phyloP scores from a whole-genome alignment of 495 filamentous ascomycete genomes.

The Copromyces sp. region DNA sequence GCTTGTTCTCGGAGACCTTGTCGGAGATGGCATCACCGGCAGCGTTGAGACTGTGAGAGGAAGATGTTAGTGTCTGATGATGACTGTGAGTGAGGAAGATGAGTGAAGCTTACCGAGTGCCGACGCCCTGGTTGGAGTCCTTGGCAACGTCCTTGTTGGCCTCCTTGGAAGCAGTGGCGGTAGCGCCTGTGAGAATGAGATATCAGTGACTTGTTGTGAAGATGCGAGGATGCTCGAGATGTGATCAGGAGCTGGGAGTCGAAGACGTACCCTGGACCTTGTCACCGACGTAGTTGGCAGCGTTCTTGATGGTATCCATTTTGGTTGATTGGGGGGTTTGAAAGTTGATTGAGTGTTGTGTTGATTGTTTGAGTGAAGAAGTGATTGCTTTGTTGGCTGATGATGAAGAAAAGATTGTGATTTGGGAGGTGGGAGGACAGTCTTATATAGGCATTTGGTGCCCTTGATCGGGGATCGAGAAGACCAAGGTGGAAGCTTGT shows the following conservation, averaged over 20 bases:
- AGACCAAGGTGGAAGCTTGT: conserved; percentile 16
- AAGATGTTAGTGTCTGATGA: conserved; percentile 2
- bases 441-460: conserved; percentile 18
- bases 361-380: conserved; percentile 13
- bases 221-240: background rate
- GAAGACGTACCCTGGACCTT: conserved; percentile 36
- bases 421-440: conserved; percentile 6
- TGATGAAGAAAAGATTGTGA: conserved; percentile 15
- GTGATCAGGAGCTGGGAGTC: background rate
- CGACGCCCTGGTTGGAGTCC: conserved; percentile 40
- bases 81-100: background rate
- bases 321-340: conserved; percentile 20
- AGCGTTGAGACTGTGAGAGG: conserved; percentile 33
- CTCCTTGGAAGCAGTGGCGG: conserved; percentile 47
- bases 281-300: conserved; percentile 52
- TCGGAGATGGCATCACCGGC: conserved; percentile 46
- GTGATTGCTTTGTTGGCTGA: conserved; percentile 21
- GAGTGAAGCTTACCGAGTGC: conserved; percentile 37
- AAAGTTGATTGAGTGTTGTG: conserved; percentile 10
- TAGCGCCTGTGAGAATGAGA: conserved; percentile 15
- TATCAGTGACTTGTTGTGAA: background rate
- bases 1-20: conserved; percentile 47
- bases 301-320: conserved; percentile 51
- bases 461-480: background rate
- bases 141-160: conserved; percentile 56